These are phyloP conservation scores for Rhodotorula diobovata DNA, from an alignment of 768 basidiomycete species.

Conservation along the genomic window DNA sequence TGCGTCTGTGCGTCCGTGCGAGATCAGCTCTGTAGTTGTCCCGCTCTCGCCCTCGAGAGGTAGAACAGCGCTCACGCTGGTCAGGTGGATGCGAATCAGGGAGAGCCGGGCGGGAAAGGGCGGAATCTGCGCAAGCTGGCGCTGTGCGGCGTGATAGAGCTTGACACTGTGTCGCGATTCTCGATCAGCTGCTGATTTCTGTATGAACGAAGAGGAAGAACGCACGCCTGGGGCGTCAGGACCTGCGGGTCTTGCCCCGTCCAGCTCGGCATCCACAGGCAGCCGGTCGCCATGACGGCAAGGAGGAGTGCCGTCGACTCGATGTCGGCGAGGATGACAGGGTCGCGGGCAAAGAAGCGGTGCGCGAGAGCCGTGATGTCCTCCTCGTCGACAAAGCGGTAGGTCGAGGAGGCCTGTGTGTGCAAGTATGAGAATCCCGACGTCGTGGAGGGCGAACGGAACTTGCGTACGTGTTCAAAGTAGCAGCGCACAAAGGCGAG, in stretches of 20 bases:
- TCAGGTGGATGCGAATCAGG: background rate
- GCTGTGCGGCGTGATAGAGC: constrained; percentile 4
- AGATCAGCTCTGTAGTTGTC: no score
- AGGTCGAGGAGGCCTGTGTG: background rate
- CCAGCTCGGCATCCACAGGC: constrained; percentile 3
- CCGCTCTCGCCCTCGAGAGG: background rate
- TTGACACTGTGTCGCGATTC: background rate
- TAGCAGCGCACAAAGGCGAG: background rate
- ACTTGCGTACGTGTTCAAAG: background rate
- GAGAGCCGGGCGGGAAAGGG: background rate
- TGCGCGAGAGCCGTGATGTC: background rate
- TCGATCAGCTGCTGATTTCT: no score
- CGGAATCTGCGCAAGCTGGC: background rate
- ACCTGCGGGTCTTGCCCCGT: background rate
- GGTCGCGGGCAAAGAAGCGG: background rate
- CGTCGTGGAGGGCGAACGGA: background rate
- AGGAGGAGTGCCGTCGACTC: background rate
- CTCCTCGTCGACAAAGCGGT: background rate
- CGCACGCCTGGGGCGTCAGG: background rate
- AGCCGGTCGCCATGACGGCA: background rate
- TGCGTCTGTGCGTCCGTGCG: background rate
- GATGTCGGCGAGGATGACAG: background rate
- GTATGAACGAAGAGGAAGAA: no score
- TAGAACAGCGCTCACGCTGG: background rate
- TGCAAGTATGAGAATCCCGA: background rate